Evolutionary conservation across 768 basidiomycete species (phyloP).

Genomic region (Strobilomyces dryophilus): DNA sequence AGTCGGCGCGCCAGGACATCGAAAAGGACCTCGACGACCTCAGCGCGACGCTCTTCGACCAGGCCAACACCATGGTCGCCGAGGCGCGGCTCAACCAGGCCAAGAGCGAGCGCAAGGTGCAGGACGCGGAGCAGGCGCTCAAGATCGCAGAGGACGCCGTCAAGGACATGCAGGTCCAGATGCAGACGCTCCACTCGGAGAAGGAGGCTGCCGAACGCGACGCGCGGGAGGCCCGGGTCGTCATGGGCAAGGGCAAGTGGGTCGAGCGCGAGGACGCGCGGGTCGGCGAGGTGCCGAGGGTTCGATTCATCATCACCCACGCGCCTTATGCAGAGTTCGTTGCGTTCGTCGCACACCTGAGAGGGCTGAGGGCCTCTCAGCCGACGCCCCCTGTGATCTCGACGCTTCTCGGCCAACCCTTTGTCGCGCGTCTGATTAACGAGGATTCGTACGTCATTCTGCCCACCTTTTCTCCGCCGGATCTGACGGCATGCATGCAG

Average conservation of each 20-base stretch:
- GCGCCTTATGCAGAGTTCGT: constrained; percentile 78
- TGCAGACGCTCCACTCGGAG: constrained; percentile 70
- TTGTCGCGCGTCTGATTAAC: constrained; percentile 64
- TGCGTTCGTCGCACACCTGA: constrained; percentile 72
- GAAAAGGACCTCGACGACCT: constrained; percentile 95
- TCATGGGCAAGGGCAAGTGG: constrained; percentile 71
- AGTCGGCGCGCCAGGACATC: constrained; percentile 74
- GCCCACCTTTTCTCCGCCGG: not conserved
- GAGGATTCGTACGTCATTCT: constrained; percentile 80
- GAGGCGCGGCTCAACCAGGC: constrained; percentile 72
- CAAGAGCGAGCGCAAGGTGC: constrained; percentile 68
- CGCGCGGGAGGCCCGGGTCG: constrained; percentile 43
- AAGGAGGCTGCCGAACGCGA: constrained; percentile 58
- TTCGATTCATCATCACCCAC: constrained; percentile 62
- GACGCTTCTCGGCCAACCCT: constrained; percentile 73
- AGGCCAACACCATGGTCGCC: constrained; percentile 98
- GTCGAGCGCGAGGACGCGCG: constrained; percentile 37
- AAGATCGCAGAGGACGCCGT: constrained; percentile 86
- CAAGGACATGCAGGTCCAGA: constrained; percentile 75
- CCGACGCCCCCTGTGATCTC: constrained; percentile 62
- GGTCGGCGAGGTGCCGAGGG: constrained; percentile 25
- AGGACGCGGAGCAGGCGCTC: constrained; percentile 71
- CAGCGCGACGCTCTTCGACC: constrained; percentile 82
- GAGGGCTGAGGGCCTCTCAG: constrained; percentile 58
- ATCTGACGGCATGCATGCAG: constrained; percentile 30